These are phyloP conservation scores for Mycena rebaudengoi DNA, from an alignment of 768 basidiomycete species.

Conservation along the genomic window DNA sequence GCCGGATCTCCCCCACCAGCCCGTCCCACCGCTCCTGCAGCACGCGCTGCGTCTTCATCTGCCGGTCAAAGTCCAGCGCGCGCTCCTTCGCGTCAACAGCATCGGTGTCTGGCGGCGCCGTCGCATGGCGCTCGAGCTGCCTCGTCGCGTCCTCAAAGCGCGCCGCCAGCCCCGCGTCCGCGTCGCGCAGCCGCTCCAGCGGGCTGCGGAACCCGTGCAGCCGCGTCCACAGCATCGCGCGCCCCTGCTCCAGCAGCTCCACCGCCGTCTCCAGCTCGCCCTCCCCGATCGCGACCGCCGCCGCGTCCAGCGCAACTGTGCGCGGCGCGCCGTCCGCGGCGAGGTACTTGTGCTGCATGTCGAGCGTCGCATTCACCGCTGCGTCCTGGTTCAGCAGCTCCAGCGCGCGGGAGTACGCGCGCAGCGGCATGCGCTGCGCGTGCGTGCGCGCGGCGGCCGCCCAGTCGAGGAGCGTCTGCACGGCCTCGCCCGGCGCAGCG, in stretches of 20 bases:
- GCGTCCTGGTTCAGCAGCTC: too few relatives aligned
- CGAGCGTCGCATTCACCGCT: neutral
- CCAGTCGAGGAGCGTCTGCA: too few relatives aligned
- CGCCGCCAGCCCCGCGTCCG: conserved; percentile 30
- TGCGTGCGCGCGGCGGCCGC: too few relatives aligned
- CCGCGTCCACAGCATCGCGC: conserved; percentile 40
- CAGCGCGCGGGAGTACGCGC: too few relatives aligned
- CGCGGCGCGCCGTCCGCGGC: neutral
- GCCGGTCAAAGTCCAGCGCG: too few relatives aligned
- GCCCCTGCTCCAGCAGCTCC: conserved; percentile 36
- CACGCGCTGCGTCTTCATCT: conserved; percentile 23
- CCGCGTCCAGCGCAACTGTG: conserved; percentile 7
- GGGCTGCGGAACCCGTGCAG: conserved; percentile 35
- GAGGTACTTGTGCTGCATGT: conserved; percentile 13
- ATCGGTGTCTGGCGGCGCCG: too few relatives aligned
- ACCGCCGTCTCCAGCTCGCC: neutral
- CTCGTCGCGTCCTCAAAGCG: conserved; percentile 32
- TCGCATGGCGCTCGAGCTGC: conserved; percentile 14
- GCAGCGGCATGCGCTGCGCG: too few relatives aligned
- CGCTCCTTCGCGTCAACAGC: too few relatives aligned
- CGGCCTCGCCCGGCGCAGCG: too few relatives aligned
- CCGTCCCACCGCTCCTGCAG: conserved; percentile 28
- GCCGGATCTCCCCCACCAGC: conserved; percentile 31
- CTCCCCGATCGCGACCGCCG: neutral
- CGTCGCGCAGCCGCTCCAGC: conserved; percentile 31